A percentile compares a stretch with the other conserved stretches of the same genome.
Evolutionary conservation across 2,329 filamentous ascomycete species (phyloP).

Genomic region (Myotisia sp.): DNA sequence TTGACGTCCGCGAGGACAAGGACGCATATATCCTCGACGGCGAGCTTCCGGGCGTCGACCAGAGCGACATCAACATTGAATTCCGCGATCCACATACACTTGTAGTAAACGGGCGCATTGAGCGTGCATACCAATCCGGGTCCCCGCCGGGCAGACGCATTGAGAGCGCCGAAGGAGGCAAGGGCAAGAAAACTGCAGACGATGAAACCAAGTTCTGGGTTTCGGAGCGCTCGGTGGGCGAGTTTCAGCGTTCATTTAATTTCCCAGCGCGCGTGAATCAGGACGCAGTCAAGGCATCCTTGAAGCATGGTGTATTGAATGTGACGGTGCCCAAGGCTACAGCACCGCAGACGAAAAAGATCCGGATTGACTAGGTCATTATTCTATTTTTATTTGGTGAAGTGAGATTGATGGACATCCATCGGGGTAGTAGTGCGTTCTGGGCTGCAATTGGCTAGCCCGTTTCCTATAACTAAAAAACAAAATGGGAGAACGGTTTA

Average conservation of each 20-base stretch:
- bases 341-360: constrained; percentile 35
- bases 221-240: constrained; percentile 44
- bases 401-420: too few species aligned
- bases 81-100: constrained; percentile 36
- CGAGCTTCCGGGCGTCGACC: constrained; percentile 34
- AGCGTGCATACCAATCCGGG: constrained; percentile 23
- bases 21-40: constrained; percentile 35
- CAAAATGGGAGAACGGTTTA: too few species aligned
- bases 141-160: constrained; percentile 8
- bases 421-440: too few species aligned
- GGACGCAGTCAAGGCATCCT: constrained; percentile 44
- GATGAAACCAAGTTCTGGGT: constrained; percentile 39
- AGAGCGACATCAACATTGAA: constrained; percentile 35
- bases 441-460: too few species aligned
- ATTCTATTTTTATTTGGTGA: too few species aligned
- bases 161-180: constrained; percentile 10
- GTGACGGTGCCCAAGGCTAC: constrained; percentile 44
- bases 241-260: constrained; percentile 45
- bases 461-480: too few species aligned
- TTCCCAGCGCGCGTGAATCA: constrained; percentile 46
- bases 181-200: constrained; percentile 7
- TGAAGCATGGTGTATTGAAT: constrained; percentile 47
- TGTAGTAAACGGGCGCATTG: constrained; percentile 31
- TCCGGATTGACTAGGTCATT: constrained; percentile 41
- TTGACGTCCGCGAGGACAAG: constrained; percentile 34